Percentiles rank a stretch among this genome's conserved stretches.
These are phyloP conservation scores for Barbatosphaeria neglecta DNA, from an alignment of 495 filamentous ascomycete genomes.

Conservation along the genomic window DNA sequence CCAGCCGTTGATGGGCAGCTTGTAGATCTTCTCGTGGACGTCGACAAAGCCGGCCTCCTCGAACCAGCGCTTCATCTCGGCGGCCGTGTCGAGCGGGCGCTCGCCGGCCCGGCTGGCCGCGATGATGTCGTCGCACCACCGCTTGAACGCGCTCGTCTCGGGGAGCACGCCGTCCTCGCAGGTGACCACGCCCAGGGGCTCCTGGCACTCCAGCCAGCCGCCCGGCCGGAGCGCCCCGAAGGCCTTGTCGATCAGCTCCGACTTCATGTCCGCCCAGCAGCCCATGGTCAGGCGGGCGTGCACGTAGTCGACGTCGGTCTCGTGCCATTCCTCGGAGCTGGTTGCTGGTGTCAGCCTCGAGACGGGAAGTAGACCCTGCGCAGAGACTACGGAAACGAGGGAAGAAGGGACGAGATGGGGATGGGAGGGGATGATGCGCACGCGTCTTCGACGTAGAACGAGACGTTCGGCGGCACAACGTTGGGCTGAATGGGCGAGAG, in stretches of 20 bases:
- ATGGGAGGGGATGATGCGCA: slow-evolving; percentile 8
- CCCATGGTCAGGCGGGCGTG: slow-evolving; percentile 36
- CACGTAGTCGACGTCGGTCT: slow-evolving; percentile 32
- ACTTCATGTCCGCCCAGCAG: slow-evolving; percentile 32
- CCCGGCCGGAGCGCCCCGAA: slow-evolving; percentile 46
- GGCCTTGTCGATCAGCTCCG: slow-evolving; percentile 22
- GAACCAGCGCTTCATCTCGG: slow-evolving; percentile 43
- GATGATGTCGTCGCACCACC: slow-evolving; percentile 41
- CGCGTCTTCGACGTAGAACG: slow-evolving; percentile 39
- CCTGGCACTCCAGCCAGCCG: slow-evolving; percentile 56
- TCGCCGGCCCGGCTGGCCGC: slow-evolving; percentile 35
- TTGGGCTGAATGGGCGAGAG: slow-evolving; percentile 33
- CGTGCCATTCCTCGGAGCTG: slow-evolving; percentile 14
- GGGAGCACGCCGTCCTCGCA: slow-evolving; percentile 53
- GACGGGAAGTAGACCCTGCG: too few species aligned
- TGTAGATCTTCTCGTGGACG: slow-evolving; percentile 41
- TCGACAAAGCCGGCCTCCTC: slow-evolving; percentile 52
- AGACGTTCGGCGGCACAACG: slow-evolving; percentile 29
- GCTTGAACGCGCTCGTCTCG: slow-evolving; percentile 25
- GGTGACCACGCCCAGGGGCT: slow-evolving; percentile 41
- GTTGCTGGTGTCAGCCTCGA: background rate
- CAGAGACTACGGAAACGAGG: too few species aligned
- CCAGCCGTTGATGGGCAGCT: slow-evolving; percentile 49
- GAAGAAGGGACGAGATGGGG: background rate
- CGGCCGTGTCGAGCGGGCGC: slow-evolving; percentile 39